A percentile compares a stretch with the other conserved stretches of the same genome.
Evolutionary conservation across 805 yeast genomes (phyloP).

Genomic region (Candida multigemmis): DNA sequence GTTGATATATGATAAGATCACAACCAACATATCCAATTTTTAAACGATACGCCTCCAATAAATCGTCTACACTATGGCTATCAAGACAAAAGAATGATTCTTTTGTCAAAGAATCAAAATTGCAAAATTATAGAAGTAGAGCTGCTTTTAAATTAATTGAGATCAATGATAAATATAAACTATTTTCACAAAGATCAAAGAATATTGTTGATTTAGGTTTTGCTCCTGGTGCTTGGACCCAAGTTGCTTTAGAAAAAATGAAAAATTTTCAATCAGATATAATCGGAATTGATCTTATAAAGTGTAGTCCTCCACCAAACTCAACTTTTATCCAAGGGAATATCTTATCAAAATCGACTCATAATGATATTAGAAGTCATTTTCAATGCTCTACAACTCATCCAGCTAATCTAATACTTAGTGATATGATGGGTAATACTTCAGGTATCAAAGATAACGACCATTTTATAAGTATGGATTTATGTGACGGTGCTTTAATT

Average conservation of each 20-base stretch:
- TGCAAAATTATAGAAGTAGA: slow-evolving; percentile 58
- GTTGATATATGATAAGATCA: no score
- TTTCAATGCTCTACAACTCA: slow-evolving; percentile 27
- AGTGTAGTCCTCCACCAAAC: slow-evolving; percentile 27
- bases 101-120: slow-evolving; percentile 59
- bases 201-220: slow-evolving; percentile 82
- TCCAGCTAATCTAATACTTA: slow-evolving; percentile 40
- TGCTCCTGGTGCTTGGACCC: slow-evolving; percentile 95
- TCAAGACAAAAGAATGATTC: slow-evolving; percentile 58
- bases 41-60: slow-evolving; percentile 1
- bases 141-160: slow-evolving; percentile 88
- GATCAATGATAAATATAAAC: slow-evolving; percentile 51
- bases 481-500: slow-evolving; percentile 85
- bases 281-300: slow-evolving; percentile 57
- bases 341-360: slow-evolving; percentile 39
- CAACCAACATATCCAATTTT: no score
- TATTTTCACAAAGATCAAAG: slow-evolving; percentile 44
- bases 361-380: slow-evolving; percentile 41
- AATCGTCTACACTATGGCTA: slow-evolving; percentile 67
- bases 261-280: slow-evolving; percentile 44
- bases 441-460: slow-evolving; percentile 76
- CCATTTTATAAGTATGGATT: slow-evolving; percentile 78
- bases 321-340: slow-evolving; percentile 31
- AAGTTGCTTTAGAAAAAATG: slow-evolving; percentile 53
- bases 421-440: slow-evolving; percentile 89